Conservation (phyloP, 108 stramenopile species). For the Nitzschia sp. region DNA sequence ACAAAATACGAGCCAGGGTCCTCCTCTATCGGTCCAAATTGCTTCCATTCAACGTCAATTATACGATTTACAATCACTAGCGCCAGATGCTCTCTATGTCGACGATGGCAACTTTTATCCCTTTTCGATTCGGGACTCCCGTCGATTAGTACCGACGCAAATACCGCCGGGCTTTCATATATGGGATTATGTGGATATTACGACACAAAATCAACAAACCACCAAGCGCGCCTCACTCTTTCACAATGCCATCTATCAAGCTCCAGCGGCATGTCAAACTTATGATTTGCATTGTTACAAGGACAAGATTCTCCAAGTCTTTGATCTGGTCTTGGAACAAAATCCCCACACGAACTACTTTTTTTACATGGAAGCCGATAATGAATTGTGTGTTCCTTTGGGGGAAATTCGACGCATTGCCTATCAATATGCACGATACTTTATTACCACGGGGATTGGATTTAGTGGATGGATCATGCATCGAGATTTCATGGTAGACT, state of each 20-base stretch:
- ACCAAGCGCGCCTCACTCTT: constrained; percentile 19
- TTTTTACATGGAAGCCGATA: constrained; percentile 46
- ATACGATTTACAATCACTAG: not conserved
- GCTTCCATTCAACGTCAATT: not conserved
- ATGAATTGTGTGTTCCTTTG: constrained; percentile 39
- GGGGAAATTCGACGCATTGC: constrained; percentile 25
- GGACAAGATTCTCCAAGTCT: constrained; percentile 40
- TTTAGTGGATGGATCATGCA: constrained; percentile 49
- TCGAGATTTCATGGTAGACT: constrained; percentile 34
- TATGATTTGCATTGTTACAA: constrained; percentile 35
- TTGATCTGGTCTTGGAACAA: constrained; percentile 20
- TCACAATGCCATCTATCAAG: constrained; percentile 25
- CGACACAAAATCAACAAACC: constrained; percentile 14
- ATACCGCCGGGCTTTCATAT: constrained; percentile 29
- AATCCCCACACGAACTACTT: constrained; percentile 31
- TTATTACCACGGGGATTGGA: constrained; percentile 43
- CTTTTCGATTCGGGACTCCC: constrained; percentile 44
- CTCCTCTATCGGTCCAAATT: not conserved
- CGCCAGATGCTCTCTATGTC: not conserved
- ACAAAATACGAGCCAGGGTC: too few species aligned
- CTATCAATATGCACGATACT: constrained; percentile 30
- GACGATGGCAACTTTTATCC: constrained; percentile 35
- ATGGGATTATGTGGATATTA: constrained; percentile 42
- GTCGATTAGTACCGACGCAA: constrained; percentile 29
- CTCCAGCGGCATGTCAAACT: constrained; percentile 27